Evolutionary conservation across 2,329 filamentous ascomycete genomes (phyloP), one percentile per base, ranked within the genome.

Genomic region (Rhinocladiella mackenziei): DNA sequence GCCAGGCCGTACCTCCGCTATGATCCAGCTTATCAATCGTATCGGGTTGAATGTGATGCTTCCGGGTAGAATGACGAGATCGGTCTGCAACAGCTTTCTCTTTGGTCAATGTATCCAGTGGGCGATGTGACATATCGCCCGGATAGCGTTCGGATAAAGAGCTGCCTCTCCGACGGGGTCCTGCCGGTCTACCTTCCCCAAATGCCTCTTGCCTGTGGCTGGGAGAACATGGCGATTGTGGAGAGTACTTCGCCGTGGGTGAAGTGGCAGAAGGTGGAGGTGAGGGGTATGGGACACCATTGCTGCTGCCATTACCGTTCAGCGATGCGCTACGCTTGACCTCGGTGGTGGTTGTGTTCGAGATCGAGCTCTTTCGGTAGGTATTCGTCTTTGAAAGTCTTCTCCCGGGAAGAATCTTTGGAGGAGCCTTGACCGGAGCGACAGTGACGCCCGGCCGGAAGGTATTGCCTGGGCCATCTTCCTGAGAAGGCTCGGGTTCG

Each of bases 21-120:
- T 71, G 74, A 61, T 95, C 91, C 1, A 97, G 78, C 4, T 72
- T 70, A 62, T 96, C 91, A 58, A 97, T 92, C 6, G 75, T 73
- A 63, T 97, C 89, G 1, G 86, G 77, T 33, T 76, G 77, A 18
- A 81, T 77, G 11, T 83, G 74, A 57, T 81, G 72, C 58, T 75
- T 77, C 61, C 81, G 84, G 56, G 75, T 76, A 35, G 85, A 74
- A 62, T 84, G 82, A 2, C 78, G 77, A 18, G 78, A 68, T 37
- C 81, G 79, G 59, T 86, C 69, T 28, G 56, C 56, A 6, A 33
- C 28, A 17, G 48, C 36, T 18, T 55, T 55, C 35, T 57, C 51
- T 23, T 50, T 55, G 6, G 41, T 29, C 10, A 58, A 34, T 9
- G 43, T 45, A 33, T 58, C 56, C 8, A 58, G 46, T 13, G 56